Percentiles rank a stretch among this genome's conserved stretches.
Conservation (phyloP, 129 eudicot genomes). For the Flaveria sonorensis region DNA sequence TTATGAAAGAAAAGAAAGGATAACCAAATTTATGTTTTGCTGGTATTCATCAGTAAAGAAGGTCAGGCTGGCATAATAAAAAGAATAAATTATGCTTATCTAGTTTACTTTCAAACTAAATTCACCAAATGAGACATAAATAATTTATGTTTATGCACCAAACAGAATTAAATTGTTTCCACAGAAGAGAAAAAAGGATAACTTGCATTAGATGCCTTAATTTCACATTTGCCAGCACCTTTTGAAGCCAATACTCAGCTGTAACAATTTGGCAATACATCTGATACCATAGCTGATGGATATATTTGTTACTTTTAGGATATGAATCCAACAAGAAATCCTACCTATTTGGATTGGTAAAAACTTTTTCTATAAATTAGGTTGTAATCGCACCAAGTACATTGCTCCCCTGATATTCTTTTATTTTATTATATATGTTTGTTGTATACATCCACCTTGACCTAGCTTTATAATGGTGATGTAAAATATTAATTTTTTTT, state of each 20-base stretch:
- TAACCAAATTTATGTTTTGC: neutral
- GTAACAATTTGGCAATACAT: neutral
- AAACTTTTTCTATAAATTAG: neutral
- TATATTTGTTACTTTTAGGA: neutral
- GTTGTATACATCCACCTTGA: neutral
- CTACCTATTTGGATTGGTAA: neutral
- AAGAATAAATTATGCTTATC: neutral
- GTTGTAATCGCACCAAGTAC: neutral
- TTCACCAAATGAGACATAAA: neutral
- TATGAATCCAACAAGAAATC: slow-evolving; percentile 2
- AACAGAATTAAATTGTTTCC: slow-evolving; percentile 1
- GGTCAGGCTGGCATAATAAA: neutral
- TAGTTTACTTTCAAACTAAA: neutral
- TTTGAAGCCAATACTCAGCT: neutral
- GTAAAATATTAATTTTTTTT: neutral
- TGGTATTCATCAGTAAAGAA: neutral
- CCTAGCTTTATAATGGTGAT: neutral
- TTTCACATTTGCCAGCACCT: neutral
- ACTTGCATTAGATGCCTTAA: slow-evolving; percentile 6
- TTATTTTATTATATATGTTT: neutral
- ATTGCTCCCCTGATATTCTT: slow-evolving; percentile 2
- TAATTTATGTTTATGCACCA: neutral
- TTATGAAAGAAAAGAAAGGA: slow-evolving; percentile 3
- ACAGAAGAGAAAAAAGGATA: neutral
- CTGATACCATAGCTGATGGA: neutral